These are phyloP conservation scores for Chlamydomonas applanata DNA, from an alignment of 139 green algal genomes.

Conservation along the genomic window DNA sequence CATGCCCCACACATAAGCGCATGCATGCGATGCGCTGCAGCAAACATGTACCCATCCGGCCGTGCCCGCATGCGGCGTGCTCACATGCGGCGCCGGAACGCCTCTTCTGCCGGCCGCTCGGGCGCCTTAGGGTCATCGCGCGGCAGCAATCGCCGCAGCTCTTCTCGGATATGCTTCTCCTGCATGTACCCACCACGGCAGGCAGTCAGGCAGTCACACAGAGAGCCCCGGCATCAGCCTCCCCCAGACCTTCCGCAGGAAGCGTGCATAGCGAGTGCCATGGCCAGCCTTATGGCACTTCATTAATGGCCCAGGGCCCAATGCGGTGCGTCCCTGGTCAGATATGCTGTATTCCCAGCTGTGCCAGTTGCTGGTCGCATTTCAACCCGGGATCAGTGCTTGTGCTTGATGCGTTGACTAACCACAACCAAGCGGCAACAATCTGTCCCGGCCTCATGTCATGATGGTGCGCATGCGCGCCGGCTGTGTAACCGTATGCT, in stretches of 20 bases:
- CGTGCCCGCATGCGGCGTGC: neutral
- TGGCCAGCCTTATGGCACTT: neutral
- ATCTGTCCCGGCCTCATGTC: too few species aligned
- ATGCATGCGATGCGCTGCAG: neutral
- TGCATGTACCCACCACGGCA: neutral
- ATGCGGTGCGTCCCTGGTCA: too few species aligned
- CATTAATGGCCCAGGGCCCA: too few species aligned
- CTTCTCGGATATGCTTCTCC: slow-evolving; percentile 57
- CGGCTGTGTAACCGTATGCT: too few species aligned
- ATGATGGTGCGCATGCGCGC: too few species aligned
- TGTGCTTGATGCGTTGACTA: too few species aligned
- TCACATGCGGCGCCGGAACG: slow-evolving; percentile 74
- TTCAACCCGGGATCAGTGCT: too few species aligned
- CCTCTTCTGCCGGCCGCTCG: slow-evolving; percentile 74
- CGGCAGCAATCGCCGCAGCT: slow-evolving; percentile 66
- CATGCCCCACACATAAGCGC: neutral
- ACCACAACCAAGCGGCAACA: too few species aligned
- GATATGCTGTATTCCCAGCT: too few species aligned
- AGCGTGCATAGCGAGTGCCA: neutral
- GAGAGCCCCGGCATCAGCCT: neutral
- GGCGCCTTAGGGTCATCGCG: slow-evolving; percentile 61
- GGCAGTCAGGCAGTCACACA: neutral
- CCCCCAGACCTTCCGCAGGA: too few species aligned
- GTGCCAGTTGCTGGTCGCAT: too few species aligned
- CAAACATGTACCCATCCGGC: neutral